A percentile compares a stretch with the other conserved stretches of the same genome.
Evolutionary conservation across 345 rosid genomes (phyloP).

Genomic region (Eucalyptus polyanthemos): DNA sequence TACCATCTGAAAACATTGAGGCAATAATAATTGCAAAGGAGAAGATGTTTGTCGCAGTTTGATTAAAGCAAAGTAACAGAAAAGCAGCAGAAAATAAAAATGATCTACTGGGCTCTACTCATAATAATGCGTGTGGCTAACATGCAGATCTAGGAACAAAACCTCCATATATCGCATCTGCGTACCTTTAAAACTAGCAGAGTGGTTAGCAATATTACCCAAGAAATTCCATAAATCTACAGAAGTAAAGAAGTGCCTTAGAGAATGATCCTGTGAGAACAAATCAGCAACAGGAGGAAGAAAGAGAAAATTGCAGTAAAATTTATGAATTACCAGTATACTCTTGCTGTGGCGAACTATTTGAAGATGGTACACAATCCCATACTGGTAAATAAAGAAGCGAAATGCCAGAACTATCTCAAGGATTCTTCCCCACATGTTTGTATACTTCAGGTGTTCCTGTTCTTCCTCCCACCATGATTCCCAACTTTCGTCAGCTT

Average conservation of each 20-base stretch:
- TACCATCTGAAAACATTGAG: slow-evolving; percentile 37
- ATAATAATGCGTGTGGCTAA: not conserved
- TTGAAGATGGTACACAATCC: slow-evolving; percentile 92
- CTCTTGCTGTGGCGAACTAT: slow-evolving; percentile 54
- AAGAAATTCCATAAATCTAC: slow-evolving; percentile 87
- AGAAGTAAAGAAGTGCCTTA: not conserved
- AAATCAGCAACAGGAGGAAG: not conserved
- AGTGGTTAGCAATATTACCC: slow-evolving; percentile 53
- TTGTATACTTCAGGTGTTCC: slow-evolving; percentile 69
- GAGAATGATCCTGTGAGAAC: not conserved
- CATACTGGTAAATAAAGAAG: slow-evolving; percentile 85
- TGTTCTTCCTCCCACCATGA: slow-evolving; percentile 97
- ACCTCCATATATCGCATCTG: not conserved
- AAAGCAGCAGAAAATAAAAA: not conserved
- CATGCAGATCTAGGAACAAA: not conserved
- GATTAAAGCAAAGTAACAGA: not conserved
- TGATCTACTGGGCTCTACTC: not conserved
- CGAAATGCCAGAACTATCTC: slow-evolving; percentile 75
- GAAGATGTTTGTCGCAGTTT: not conserved
- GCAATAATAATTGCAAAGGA: not conserved
- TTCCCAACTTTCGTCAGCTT: slow-evolving; percentile 70
- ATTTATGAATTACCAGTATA: slow-evolving; percentile 33
- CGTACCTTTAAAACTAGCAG: slow-evolving; percentile 81
- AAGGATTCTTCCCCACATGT: slow-evolving; percentile 52
- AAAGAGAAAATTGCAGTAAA: not conserved